Base-by-base conservation (phyloP, 2,329 filamentous ascomycete genomes). In the Penicillium psychrosexuale region DNA sequence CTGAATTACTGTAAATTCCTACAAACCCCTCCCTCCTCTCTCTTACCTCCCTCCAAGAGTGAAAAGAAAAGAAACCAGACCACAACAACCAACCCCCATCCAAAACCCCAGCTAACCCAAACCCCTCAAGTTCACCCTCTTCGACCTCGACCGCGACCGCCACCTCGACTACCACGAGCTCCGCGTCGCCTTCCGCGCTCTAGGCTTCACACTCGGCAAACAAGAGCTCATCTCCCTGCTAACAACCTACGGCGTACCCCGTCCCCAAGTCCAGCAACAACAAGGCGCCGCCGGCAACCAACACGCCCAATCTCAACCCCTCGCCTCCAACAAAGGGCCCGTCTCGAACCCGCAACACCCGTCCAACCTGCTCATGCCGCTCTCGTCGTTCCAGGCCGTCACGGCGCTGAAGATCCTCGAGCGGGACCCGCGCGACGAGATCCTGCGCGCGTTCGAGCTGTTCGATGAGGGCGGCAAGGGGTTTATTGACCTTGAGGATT, bases 151-250 rank as follows among this genome's bases (percentile, higher is more conserved):
- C 80, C 93, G 95, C 73, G 92, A 97, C 77, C 84, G 87, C 44
- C 86, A 89, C 74, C 90, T 99, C 70, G 93, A 97, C 78, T 97
- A 96, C 80, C 94, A 97, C 78, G 94, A 99, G 77, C 90, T 97
- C 72, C 93, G 94, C 75, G 94, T 97, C 77, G 91, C 93, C 57
- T 87, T 97, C 67, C 94, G 95, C 72, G 94, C 94, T 3, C 85
- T 99, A 1, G 94, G 94, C 61, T 97, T 97, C 78, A 91, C 95
- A 67, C 81, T 96, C 47, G 83, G 90, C 56, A 96, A 96, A 73
- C 80, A 85, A 59, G 91, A 96, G 65, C 91, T 96, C 57, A 87
- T 93, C 66, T 79, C 82, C 43, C 84, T 95, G 59, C 83, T 99
- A 57, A 88, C 90, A 56, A 82, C 84, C n/a, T 86, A 94, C 73